Percentiles rank a stretch among this genome's conserved stretches.
Evolutionary conservation across 164 flowering plant genomes (phyloP).

Genomic region (Annona cherimola): DNA sequence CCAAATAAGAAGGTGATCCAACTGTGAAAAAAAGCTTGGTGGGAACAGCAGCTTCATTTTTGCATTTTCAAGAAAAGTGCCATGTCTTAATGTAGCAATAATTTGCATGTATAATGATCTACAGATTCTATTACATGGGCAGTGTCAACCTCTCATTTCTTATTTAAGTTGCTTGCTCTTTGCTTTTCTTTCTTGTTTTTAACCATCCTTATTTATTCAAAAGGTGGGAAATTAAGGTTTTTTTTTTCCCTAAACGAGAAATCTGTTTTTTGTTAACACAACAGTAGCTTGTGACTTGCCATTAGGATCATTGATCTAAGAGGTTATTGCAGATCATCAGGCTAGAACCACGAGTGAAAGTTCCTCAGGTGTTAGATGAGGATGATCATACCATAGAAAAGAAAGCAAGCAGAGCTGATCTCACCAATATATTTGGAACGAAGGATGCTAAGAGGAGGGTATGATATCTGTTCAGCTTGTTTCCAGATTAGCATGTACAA

Average conservation of each 20-base stretch:
- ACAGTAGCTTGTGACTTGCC: neutral
- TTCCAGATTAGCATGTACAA: too few species aligned
- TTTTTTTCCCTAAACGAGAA: too few species aligned
- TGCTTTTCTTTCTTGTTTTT: neutral
- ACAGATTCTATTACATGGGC: neutral
- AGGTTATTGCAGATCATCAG: conserved; percentile 57
- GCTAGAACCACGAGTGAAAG: conserved; percentile 52
- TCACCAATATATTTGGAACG: conserved; percentile 41
- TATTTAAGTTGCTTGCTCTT: too few species aligned
- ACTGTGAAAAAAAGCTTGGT: too few species aligned
- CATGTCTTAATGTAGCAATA: too few species aligned
- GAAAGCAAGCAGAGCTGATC: conserved; percentile 21
- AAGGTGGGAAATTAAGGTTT: too few species aligned
- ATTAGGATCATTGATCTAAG: neutral
- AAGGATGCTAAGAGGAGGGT: conserved; percentile 43
- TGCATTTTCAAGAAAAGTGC: too few species aligned
- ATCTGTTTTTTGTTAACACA: too few species aligned
- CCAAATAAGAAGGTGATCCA: too few species aligned
- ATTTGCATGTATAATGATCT: neutral
- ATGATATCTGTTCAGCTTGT: neutral
- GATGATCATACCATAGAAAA: conserved; percentile 25
- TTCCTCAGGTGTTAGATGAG: conserved; percentile 15
- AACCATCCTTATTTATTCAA: neutral
- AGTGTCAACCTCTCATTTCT: neutral
- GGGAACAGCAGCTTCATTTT: too few species aligned